Base-by-base conservation (phyloP, 805 yeast species). In the Saccharomyces mikatae region DNA sequence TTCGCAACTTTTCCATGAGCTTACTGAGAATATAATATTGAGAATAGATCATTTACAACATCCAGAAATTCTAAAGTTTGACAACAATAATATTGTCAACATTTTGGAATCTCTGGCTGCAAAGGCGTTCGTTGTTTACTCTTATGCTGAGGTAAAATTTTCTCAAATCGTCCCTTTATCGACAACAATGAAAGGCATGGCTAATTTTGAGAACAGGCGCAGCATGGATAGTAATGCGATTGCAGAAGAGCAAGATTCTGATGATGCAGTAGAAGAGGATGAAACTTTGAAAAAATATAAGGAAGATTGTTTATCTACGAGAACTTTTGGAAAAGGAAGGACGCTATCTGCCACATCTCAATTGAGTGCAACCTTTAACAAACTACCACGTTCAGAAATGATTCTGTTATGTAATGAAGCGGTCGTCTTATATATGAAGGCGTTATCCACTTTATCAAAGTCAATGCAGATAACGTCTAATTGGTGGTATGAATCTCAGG, bases 111-210 rank as follows among this genome's bases (percentile, higher is more conserved):
- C 82, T 1, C 72, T 89, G 48, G 89, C 96, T 2, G 89, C 97
- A 0, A 90, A 89, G 72, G 89, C 96, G 0, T 94, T 90, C 65
- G 96, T 96, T 0, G 83, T 94, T 22, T 83, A 84, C 58, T 75
- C 89, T 31, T 90, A 86, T 74, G 98, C 97, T 0, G 96, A 90
- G 60, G 90, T 89, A 28, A 94, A 94, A 70, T 89, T 85, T 63
- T 78, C 86, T 46, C 97, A 92, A 72, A 75, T 91, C 61, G 80
- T 86, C 41, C 96, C 96, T 9, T 86, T 89, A 1, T 74, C 73
- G 14, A 57, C 58, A 26, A 64, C 68, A 2, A 54, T 65, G 8
- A 58, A 32, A 26, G 58, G 14, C 28, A 55, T 26, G 56, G 24
- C 51, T 13, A 54, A 50, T 13, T 51, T 52, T 36, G 60, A 61